Conservation (phyloP, 2,329 filamentous ascomycete species). For the Helotiales sp. region DNA sequence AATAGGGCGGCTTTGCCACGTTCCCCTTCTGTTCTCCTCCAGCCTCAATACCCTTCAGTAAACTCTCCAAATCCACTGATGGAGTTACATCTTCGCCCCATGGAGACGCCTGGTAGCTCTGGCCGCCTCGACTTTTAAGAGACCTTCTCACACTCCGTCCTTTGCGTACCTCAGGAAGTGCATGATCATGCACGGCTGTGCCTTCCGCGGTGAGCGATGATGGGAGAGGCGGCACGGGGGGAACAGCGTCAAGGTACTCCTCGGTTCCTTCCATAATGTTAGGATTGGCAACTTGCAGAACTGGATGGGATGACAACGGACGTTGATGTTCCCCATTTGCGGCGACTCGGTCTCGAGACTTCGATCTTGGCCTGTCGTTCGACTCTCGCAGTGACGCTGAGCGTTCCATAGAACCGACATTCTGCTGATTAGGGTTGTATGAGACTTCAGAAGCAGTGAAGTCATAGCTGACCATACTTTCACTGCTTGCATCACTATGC, state of each 20-base stretch:
- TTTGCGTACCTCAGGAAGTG: slow-evolving; percentile 30
- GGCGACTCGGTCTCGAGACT: slow-evolving; percentile 39
- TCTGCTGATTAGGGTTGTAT: slow-evolving; percentile 51
- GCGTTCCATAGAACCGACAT: slow-evolving; percentile 31
- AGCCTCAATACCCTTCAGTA: slow-evolving; percentile 41
- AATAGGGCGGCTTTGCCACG: slow-evolving; percentile 42
- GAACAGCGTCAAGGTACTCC: slow-evolving; percentile 36
- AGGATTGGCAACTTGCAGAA: slow-evolving; percentile 18
- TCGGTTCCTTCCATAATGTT: slow-evolving; percentile 26
- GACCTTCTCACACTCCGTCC: slow-evolving; percentile 31
- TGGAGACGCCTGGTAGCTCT: slow-evolving; percentile 26
- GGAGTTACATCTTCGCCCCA: slow-evolving; percentile 36
- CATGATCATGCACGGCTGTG: slow-evolving; percentile 35
- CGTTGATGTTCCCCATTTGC: slow-evolving; percentile 31
- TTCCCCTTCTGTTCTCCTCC: slow-evolving; percentile 33
- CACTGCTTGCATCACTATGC: slow-evolving; percentile 60
- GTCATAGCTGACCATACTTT: slow-evolving; percentile 75
- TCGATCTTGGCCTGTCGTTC: slow-evolving; percentile 37
- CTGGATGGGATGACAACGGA: slow-evolving; percentile 36
- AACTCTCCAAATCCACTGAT: slow-evolving; percentile 37
- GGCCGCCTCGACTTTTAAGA: slow-evolving; percentile 28
- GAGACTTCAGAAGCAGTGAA: slow-evolving; percentile 70
- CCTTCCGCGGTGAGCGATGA: slow-evolving; percentile 32
- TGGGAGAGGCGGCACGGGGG: slow-evolving; percentile 42
- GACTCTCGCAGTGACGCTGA: slow-evolving; percentile 37